Percentiles rank a stretch among this genome's conserved stretches.
Evolutionary conservation across 306 rosid species (phyloP).

Genomic region (Glycine soja): DNA sequence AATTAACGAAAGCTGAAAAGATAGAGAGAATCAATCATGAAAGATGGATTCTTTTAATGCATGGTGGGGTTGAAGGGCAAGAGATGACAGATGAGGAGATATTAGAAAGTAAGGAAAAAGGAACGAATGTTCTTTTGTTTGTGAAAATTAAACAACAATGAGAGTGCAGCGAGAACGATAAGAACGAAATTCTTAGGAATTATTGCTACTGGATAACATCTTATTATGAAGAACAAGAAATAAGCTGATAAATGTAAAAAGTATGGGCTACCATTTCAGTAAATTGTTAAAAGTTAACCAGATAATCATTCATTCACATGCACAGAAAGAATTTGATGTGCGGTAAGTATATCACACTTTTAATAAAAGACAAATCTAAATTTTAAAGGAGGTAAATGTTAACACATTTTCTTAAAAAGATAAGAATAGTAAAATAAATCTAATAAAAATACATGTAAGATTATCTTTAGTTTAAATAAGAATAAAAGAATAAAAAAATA

Average conservation of each 20-base stretch:
- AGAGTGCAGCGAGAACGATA: not conserved
- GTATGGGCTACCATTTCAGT: not conserved
- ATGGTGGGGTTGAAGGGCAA: not conserved
- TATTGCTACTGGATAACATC: not conserved
- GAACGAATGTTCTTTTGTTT: not conserved
- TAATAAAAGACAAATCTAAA: not conserved
- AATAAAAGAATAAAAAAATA: too few relatives aligned
- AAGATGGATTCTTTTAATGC: constrained; percentile 7
- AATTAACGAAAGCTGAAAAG: not conserved
- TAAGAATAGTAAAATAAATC: not conserved
- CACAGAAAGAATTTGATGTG: not conserved
- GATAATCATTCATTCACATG: not conserved
- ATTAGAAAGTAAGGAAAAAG: not conserved
- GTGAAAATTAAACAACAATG: not conserved
- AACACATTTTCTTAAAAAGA: not conserved
- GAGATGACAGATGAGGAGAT: not conserved
- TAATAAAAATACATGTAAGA: not conserved
- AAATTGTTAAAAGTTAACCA: not conserved
- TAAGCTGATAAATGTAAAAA: too few relatives aligned
- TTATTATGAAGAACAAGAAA: too few relatives aligned
- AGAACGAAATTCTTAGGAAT: not conserved
- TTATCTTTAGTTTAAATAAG: not conserved
- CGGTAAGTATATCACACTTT: not conserved
- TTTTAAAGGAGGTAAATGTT: not conserved
- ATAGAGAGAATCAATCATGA: not conserved